Base-by-base conservation (phyloP, 1,139 yeast genomes). In the Geotrichum citri-aurantii region DNA sequence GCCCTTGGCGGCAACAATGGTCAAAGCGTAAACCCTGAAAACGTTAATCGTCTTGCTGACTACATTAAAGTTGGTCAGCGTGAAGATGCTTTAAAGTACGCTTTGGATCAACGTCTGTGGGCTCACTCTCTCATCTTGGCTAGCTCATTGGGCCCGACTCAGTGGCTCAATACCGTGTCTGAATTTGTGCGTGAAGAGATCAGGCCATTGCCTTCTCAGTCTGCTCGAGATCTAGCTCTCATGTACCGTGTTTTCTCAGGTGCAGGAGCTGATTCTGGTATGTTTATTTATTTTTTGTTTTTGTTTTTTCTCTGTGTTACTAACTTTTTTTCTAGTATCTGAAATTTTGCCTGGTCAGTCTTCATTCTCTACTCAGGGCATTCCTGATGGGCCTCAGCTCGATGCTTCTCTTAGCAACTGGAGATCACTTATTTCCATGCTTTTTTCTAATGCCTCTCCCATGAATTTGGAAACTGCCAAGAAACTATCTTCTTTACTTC, bases 41-140 rank as follows among this genome's bases (percentile, higher is more conserved):
- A 70, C 26, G 59, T 69, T 49, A 61, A 61, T 24, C 58, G 58
- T 4, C 60, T 78, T 6, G 71, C 75, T 57, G 62, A 71, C 4
- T 66, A 71, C 27, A 66, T 88, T 55, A 87, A 84, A 67, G 70
- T 74, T 1, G 97, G 97, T 1, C 78, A 85, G 59, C 80, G 84
- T 27, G 84, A 81, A 24, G 80, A 78, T 3, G 97, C 97, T 0
- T 73, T 91, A 58, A 78, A 81, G 31, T 75, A 77, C 60, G 83
- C 95, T 1, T 71, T 90, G 42, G 78, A 81, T 1, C 80, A 81
- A 60, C 81, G 84, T n/a, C 88, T 89, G 62, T 91, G 91, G 88
- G 84, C 95, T 0, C 78, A 91, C 69, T 88, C 96, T 0, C 71
- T 92, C 58, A 72, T 90, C 44, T 75, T 92, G 59, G 85, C 95